Evolutionary conservation across 1,139 yeast genomes (phyloP).

Genomic region (Kodamaea arcana): DNA sequence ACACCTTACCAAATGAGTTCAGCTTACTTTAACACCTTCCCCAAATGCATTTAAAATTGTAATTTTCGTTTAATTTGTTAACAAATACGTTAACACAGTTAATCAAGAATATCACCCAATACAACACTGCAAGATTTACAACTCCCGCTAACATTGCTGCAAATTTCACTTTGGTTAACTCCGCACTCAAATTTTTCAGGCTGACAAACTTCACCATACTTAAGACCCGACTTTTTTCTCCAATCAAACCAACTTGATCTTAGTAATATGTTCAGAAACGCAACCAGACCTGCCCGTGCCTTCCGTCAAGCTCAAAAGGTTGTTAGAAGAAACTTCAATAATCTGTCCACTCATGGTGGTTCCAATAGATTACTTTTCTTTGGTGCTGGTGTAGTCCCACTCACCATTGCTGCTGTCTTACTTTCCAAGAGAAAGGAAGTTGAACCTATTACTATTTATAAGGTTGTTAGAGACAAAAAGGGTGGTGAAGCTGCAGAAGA

Average conservation of each 20-base stretch:
- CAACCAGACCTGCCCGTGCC: slow-evolving; percentile 9
- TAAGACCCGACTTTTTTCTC: neutral
- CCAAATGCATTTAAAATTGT: no score
- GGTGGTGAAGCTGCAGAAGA: slow-evolving; percentile 8
- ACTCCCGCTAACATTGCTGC: no score
- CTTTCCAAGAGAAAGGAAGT: slow-evolving; percentile 9
- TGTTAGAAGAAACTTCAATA: slow-evolving; percentile 11
- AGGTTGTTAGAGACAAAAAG: slow-evolving; percentile 8
- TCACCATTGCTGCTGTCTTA: slow-evolving; percentile 10
- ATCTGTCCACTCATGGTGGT: slow-evolving; percentile 7
- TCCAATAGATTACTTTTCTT: slow-evolving; percentile 10
- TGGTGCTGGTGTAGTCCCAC: slow-evolving; percentile 14
- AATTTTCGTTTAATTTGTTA: no score
- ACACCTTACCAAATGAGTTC: no score
- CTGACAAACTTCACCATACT: neutral
- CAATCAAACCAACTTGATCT: neutral
- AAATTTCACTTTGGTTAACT: neutral
- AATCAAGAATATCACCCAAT: no score
- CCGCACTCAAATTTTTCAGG: neutral
- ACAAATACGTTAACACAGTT: no score
- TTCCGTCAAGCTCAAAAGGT: slow-evolving; percentile 12
- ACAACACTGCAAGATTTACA: no score
- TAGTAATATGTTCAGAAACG: slow-evolving; percentile 12
- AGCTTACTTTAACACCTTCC: no score
- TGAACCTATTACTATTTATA: slow-evolving; percentile 8